Conservation (phyloP, 2,329 filamentous ascomycete genomes). For the Fusarium kyushuense region DNA sequence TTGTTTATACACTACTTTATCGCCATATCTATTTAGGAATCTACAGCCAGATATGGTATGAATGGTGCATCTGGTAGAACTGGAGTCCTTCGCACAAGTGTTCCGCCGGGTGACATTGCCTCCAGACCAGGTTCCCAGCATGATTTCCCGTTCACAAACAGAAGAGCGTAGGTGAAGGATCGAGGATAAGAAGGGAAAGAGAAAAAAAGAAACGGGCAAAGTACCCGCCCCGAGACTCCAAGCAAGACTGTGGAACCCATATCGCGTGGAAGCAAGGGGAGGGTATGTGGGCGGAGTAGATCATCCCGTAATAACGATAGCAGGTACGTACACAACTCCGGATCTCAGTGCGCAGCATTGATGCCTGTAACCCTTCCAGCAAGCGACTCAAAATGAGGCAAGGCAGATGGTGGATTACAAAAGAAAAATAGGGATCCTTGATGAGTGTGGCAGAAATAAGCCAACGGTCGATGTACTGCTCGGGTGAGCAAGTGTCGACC, state of each 20-base stretch:
- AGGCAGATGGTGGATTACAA: neutral
- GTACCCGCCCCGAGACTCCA: conserved; percentile 5
- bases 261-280: conserved; percentile 44
- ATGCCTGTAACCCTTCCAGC: conserved; percentile 9
- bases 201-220: conserved; percentile 3
- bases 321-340: conserved; percentile 21
- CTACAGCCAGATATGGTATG: conserved; percentile 22
- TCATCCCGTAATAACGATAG: conserved; percentile 32
- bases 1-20: conserved; percentile 35
- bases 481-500: neutral
- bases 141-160: neutral
- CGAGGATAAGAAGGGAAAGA: neutral
- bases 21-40: conserved; percentile 24
- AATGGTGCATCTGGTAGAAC: conserved; percentile 27
- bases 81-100: conserved; percentile 6
- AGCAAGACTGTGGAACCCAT: conserved; percentile 33
- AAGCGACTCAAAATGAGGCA: neutral
- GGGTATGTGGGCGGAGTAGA: conserved; percentile 33
- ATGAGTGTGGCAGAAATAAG: neutral
- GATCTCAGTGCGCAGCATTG: conserved; percentile 6
- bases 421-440: neutral
- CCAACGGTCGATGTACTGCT: neutral
- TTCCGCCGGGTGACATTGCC: neutral
- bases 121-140: neutral
- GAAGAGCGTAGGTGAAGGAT: neutral